Percentiles rank a stretch among this genome's conserved stretches.
phyloP scores from a whole-genome alignment of 1,284 basidiomycete species.

The Rhodotorula sp. region DNA sequence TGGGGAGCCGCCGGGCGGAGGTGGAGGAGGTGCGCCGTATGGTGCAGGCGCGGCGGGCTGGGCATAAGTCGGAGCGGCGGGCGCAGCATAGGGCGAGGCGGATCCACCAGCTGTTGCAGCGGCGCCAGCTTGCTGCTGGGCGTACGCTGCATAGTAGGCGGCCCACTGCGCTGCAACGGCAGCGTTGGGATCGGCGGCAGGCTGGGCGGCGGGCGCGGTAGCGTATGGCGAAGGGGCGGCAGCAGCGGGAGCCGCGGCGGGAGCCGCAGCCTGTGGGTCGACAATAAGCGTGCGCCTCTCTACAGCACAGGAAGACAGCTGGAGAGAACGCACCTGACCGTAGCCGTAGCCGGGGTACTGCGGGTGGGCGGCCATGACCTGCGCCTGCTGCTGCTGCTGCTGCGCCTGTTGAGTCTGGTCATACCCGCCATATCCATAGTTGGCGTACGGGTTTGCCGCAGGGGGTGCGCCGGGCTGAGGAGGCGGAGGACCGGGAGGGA shows the following conservation, averaged over 20 bases:
- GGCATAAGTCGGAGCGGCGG: neutral
- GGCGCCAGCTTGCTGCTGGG: neutral
- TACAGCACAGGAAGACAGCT: rapidly evolving
- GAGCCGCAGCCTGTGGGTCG: neutral
- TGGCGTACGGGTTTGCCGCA: neutral
- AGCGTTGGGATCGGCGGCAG: slow-evolving; percentile 6
- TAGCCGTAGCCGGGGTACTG: slow-evolving; percentile 43
- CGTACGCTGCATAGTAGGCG: slow-evolving; percentile 27
- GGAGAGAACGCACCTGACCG: slow-evolving; percentile 17
- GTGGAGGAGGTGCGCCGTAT: slow-evolving; percentile 9
- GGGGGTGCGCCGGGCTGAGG: neutral
- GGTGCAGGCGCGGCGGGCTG: slow-evolving; percentile 3
- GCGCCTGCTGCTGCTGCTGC: slow-evolving; percentile 8
- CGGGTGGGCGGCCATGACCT: slow-evolving; percentile 30
- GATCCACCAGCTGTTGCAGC: neutral
- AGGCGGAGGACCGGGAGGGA: slow-evolving; percentile 16
- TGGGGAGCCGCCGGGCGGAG: neutral
- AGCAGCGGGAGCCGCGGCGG: slow-evolving; percentile 8
- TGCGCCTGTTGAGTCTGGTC: slow-evolving; percentile 3
- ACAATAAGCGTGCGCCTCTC: neutral
- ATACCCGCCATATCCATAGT: slow-evolving; percentile 9
- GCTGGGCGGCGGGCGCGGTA: neutral
- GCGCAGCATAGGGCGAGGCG: slow-evolving; percentile 17
- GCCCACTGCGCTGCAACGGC: slow-evolving; percentile 29
- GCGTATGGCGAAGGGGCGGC: slow-evolving; percentile 6